Evolutionary conservation across 2,329 filamentous ascomycete species (phyloP).

Genomic region (Fusarium goolgardi): DNA sequence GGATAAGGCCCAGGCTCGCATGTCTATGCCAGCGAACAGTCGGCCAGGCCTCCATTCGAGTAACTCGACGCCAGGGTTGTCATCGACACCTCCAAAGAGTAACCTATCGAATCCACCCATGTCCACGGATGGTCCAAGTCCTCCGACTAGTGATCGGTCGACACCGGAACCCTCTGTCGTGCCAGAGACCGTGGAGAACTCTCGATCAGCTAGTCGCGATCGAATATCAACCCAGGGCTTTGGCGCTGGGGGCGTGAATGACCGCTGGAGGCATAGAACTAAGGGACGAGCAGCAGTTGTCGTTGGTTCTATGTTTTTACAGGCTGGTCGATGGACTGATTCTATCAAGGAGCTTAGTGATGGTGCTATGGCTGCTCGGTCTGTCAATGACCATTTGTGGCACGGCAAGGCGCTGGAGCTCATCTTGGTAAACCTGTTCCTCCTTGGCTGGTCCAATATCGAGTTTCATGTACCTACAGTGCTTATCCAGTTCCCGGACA

Average conservation of each 20-base stretch:
- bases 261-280: conserved; percentile 82
- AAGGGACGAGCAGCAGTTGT: conserved; percentile 83
- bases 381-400: conserved; percentile 93
- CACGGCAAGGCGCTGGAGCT: conserved; percentile 94
- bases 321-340: conserved; percentile 90
- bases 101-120: conserved; percentile 61
- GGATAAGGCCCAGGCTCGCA: conserved; percentile 74
- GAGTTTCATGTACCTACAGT: conserved; percentile 81
- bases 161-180: conserved; percentile 57
- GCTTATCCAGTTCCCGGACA: conserved; percentile 64
- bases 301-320: conserved; percentile 86
- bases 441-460: conserved; percentile 85
- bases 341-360: conserved; percentile 86
- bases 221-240: conserved; percentile 77
- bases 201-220: conserved; percentile 65
- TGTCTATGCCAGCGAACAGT: conserved; percentile 81
- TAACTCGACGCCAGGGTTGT: conserved; percentile 60
- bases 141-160: conserved; percentile 50
- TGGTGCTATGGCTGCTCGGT: conserved; percentile 79
- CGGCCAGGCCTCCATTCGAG: conserved; percentile 56
- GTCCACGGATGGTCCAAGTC: conserved; percentile 60
- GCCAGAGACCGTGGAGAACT: conserved; percentile 56
- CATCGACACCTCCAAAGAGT: conserved; percentile 64
- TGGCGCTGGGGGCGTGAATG: conserved; percentile 75
- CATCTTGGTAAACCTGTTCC: conserved; percentile 82